These are phyloP conservation scores for Lobosporangium transversale DNA, from an alignment of 192 early-diverging fungal species.

Conservation along the genomic window DNA sequence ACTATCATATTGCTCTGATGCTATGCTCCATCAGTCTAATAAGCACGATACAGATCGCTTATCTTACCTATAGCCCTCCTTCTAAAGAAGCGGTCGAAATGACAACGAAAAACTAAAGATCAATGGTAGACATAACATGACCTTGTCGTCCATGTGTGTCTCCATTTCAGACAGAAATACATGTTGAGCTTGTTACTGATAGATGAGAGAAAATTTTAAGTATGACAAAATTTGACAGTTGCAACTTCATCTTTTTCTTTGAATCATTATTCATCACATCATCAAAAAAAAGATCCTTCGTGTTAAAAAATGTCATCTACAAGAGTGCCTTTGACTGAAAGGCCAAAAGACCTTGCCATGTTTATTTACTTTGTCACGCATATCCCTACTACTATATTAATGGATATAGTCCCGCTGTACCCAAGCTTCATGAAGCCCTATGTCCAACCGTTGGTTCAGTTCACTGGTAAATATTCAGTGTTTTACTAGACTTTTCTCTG, in stretches of 20 bases:
- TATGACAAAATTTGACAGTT: too few relatives aligned
- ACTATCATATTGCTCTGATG: too few relatives aligned
- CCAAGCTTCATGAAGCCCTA: constrained; percentile 51
- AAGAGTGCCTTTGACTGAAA: constrained; percentile 38
- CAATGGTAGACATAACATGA: too few relatives aligned
- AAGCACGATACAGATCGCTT: too few relatives aligned
- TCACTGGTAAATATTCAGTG: constrained; percentile 10
- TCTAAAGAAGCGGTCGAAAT: too few relatives aligned
- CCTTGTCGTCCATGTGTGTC: too few relatives aligned
- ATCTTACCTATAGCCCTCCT: too few relatives aligned
- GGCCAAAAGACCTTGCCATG: constrained; percentile 68
- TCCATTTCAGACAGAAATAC: too few relatives aligned
- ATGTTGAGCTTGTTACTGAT: too few relatives aligned
- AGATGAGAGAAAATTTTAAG: too few relatives aligned
- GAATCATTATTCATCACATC: neutral
- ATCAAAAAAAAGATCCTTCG: neutral
- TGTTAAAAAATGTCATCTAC: constrained; percentile 6
- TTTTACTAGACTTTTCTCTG: neutral
- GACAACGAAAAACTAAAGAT: too few relatives aligned
- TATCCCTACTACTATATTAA: constrained; percentile 72
- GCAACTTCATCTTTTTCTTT: constrained; percentile 4
- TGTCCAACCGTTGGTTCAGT: constrained; percentile 31
- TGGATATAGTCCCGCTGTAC: constrained; percentile 69
- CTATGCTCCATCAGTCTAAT: too few relatives aligned
- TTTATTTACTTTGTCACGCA: constrained; percentile 75